Base-by-base conservation (phyloP, 164 flowering plant species). In the Magnolia changhungtana region DNA sequence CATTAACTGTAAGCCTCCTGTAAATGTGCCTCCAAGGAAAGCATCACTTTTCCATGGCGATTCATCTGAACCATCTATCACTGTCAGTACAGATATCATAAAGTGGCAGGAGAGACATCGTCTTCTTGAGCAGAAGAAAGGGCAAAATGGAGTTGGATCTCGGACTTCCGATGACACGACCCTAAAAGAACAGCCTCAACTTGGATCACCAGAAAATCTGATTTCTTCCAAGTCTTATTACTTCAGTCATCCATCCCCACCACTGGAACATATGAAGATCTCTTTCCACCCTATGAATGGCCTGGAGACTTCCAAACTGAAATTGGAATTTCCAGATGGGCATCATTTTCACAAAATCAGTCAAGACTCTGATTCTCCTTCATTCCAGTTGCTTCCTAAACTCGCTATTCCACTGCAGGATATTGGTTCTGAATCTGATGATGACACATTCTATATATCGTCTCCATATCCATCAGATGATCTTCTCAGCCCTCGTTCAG, bases 231-330 rank as follows among this genome's bases (percentile, higher is more conserved):
- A 67, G 64, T 51, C 72, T 67, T 58, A n/a, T n/a, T 45, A 37
- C 37, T 10, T 19, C 4, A 67, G 37, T 21, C n/a, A 23, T 37
- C 50, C 92, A 63, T 95, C 99, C 49, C 98, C 99, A 19, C 97
- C 95, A 3, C 88, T 96, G 74, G 91, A 88, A 73, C 94, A 88
- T 79, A 96, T 96, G 95, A 90, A 88, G 82, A 90, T 94, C 80
- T 91, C 91, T 75, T 91, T 94, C 83, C 93, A 84, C 59, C 94
- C 98, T 8, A 71, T 84, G 8, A 76, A 83, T 78, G 85, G 83
- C 67, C 75, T 84, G 67, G 94, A 85, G 79, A 81, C 82, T 74
- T 84, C 96, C 64, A 84, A 83, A 81, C 79, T 94, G 74, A 89
- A 83, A 78, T 84, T 92, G 75, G 89, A 87, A 78, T 90, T 92